These are phyloP conservation scores for Zymoseptoria brevis DNA, from an alignment of 2,329 filamentous ascomycete genomes.

Conservation along the genomic window DNA sequence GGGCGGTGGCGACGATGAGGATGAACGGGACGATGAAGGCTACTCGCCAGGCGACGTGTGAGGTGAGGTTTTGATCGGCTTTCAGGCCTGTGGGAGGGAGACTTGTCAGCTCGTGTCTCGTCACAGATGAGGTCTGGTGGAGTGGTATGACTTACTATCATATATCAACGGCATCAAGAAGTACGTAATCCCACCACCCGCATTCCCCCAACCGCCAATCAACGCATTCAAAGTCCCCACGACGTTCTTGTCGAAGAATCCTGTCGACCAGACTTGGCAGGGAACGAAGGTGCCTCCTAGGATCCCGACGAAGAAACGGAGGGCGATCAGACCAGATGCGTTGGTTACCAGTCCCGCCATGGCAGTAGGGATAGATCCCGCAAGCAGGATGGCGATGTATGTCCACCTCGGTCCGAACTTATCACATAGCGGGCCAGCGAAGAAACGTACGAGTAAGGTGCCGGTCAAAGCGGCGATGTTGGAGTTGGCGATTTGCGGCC, in stretches of 20 bases:
- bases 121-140: too few species aligned
- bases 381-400: constrained; percentile 63
- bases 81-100: constrained; percentile 44
- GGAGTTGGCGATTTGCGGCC: constrained; percentile 71
- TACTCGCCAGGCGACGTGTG: constrained; percentile 71
- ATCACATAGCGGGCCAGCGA: constrained; percentile 76
- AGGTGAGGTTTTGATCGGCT: constrained; percentile 47
- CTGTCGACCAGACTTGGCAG: constrained; percentile 86
- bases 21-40: constrained; percentile 78
- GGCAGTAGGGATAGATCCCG: constrained; percentile 73
- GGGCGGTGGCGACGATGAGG: constrained; percentile 58
- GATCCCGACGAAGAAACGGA: constrained; percentile 73
- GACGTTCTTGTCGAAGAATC: constrained; percentile 86
- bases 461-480: constrained; percentile 75
- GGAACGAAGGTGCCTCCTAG: constrained; percentile 71
- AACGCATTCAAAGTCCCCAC: constrained; percentile 82
- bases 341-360: constrained; percentile 68
- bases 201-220: constrained; percentile 75
- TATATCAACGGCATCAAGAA: constrained; percentile 89
- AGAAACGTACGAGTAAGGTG: constrained; percentile 67
- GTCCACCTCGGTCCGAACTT: constrained; percentile 70
- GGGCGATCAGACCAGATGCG: constrained; percentile 56
- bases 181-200: constrained; percentile 83
- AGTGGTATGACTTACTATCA: constrained; percentile 42
- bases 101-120: neutral